A percentile compares a stretch with the other conserved stretches of the same genome.
Evolutionary conservation across 768 basidiomycete species (phyloP).

Genomic region (Boletus reticulatus): DNA sequence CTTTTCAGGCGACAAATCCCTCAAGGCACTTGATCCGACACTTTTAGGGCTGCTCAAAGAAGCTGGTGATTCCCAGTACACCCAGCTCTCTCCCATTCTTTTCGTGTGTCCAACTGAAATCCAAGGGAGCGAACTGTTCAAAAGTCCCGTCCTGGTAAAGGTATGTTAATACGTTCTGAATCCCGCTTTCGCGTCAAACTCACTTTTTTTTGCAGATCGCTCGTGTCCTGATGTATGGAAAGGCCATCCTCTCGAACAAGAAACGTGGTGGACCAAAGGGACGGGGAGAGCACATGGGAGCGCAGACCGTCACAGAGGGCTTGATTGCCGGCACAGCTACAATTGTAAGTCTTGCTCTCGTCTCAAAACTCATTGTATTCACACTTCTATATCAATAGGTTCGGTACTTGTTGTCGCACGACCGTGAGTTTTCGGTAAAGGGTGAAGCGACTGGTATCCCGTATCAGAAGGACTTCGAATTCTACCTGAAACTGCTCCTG

Average conservation of each 20-base stretch:
- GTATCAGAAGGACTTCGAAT: not conserved
- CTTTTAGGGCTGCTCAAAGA: not conserved
- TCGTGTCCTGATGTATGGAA: not conserved
- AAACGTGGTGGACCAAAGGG: not conserved
- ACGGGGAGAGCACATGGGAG: not conserved
- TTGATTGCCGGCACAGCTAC: no score
- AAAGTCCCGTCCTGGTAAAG: not conserved
- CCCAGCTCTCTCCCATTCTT: not conserved
- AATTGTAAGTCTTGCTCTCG: no score
- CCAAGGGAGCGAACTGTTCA: not conserved
- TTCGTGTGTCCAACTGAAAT: not conserved
- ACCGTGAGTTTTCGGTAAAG: not conserved
- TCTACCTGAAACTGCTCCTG: not conserved
- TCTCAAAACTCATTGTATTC: not conserved
- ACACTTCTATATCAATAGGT: not conserved
- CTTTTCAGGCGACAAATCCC: not conserved
- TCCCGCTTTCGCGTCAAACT: no score
- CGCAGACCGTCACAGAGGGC: no score
- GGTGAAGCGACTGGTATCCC: not conserved
- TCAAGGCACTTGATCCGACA: not conserved
- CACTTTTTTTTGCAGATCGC: not conserved
- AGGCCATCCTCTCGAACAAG: not conserved
- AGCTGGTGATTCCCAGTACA: not conserved
- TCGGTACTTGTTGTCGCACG: not conserved
- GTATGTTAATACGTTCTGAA: not conserved